phyloP scores from a whole-genome alignment of 148 eudicot species.

The Rhododendron simsii region DNA sequence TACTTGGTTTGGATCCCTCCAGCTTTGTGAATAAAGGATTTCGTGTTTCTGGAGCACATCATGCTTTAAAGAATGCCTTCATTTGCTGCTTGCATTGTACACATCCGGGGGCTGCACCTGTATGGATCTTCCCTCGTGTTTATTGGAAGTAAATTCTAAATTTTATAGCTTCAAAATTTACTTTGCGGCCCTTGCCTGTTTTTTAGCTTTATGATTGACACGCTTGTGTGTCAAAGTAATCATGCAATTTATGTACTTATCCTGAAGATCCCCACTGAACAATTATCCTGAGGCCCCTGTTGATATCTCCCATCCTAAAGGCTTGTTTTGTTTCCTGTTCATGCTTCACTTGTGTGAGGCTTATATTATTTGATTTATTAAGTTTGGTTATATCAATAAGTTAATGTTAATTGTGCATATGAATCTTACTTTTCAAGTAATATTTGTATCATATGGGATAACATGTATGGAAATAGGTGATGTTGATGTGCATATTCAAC shows the following conservation, averaged over 20 bases:
- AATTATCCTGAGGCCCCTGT: not conserved
- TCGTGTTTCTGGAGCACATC: constrained; percentile 65
- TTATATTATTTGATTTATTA: not conserved
- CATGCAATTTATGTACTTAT: not conserved
- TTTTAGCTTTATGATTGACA: not conserved
- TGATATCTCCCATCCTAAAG: not conserved
- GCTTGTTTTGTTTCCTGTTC: not conserved
- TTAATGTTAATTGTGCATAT: not conserved
- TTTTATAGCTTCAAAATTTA: not conserved
- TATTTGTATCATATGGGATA: not conserved
- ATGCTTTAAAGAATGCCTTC: constrained; percentile 83
- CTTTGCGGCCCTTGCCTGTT: not conserved
- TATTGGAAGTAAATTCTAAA: not conserved
- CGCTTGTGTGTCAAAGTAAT: not conserved
- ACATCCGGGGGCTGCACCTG: constrained; percentile 95
- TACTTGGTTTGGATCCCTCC: constrained; percentile 82
- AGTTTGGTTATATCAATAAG: not conserved
- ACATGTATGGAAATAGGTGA: not conserved
- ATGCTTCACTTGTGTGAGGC: not conserved
- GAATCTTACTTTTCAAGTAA: not conserved
- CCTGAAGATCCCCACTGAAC: not conserved
- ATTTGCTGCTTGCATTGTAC: constrained; percentile 76
- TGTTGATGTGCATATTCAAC: not conserved
- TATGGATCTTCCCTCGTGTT: constrained; percentile 21
- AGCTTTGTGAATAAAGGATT: constrained; percentile 53